A percentile compares a stretch with the other conserved stretches of the same genome.
Evolutionary conservation across 805 yeast species (phyloP).

Genomic region (Ogataea siamensis): DNA sequence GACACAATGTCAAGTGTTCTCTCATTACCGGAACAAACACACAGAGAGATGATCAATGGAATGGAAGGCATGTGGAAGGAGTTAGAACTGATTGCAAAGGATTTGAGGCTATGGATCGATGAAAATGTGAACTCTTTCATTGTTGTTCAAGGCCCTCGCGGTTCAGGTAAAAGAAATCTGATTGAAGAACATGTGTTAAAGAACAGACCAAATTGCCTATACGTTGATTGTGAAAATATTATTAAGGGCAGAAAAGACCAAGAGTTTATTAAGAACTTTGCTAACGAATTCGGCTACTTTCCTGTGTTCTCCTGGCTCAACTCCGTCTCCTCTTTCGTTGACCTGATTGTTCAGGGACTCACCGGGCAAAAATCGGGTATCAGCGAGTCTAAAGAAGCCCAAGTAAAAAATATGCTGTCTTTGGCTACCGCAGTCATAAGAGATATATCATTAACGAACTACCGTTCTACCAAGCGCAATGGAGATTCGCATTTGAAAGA

Average conservation of each 20-base stretch:
- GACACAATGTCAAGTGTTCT: slow-evolving; percentile 26
- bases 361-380: slow-evolving; percentile 94
- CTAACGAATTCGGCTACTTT: slow-evolving; percentile 81
- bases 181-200: slow-evolving; percentile 66
- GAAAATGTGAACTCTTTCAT: slow-evolving; percentile 92
- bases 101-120: slow-evolving; percentile 71
- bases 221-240: slow-evolving; percentile 76
- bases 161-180: slow-evolving; percentile 86
- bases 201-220: slow-evolving; percentile 58
- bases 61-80: slow-evolving; percentile 58
- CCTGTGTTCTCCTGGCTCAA: slow-evolving; percentile 95
- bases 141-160: slow-evolving; percentile 87
- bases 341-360: slow-evolving; percentile 81
- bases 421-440: slow-evolving; percentile 73
- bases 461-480: slow-evolving; percentile 31
- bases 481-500: slow-evolving; percentile 45
- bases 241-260: slow-evolving; percentile 74
- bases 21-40: slow-evolving; percentile 11
- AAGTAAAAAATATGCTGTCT: slow-evolving; percentile 74
- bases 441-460: slow-evolving; percentile 52
- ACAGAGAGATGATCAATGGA: slow-evolving; percentile 18
- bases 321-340: slow-evolving; percentile 72
- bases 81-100: slow-evolving; percentile 63
- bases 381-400: slow-evolving; percentile 78
- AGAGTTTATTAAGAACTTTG: slow-evolving; percentile 61